Evolutionary conservation across 192 early-diverging fungal species (phyloP), one percentile per base, ranked within the genome.

Genomic region (Cladochytrium replicatum): DNA sequence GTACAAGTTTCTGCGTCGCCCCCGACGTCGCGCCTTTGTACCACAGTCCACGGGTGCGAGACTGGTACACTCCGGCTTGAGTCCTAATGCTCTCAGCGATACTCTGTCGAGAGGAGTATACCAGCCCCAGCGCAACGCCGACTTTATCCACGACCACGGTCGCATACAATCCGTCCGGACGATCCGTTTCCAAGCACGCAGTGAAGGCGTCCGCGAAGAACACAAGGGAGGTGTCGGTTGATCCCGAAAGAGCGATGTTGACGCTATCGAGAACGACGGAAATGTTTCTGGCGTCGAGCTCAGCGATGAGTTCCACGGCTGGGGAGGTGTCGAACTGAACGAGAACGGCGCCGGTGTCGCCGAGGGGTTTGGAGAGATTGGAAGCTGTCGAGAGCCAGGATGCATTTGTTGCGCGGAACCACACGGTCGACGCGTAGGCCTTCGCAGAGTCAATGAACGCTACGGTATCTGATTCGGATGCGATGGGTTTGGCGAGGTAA

Each of bases 11-110:
- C 64, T 99, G 96, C n/a, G 85, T 87, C 2, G 96, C 85, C 26
- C 92, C 93, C 0, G 93, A 97, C 0, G 96, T 89, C 32, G 80
- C 68, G 6, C 96, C 96, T 66, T 99, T 99, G 63, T 88, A 80
- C 96, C 96, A 99, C 8, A 99, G 71, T 15, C 91, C 91, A 34
- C 90, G 75, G 8, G 54, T 64, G 39, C 96, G 74, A 28, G 86
- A 89, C 63, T 89, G 85, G 72, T 96, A 99, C 7, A 96, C 90
- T n/a, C 96, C 96, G 39, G 77, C 63, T 2, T 80, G 74, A 0
- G 78, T 79, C 22, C 69, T 68, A 40, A 99, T 61, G 0, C 92
- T 79, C 44, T 93, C 89, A 2, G 74, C 63, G 21, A 99, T 68
- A 54, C 88, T 92, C 47, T 85, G 73, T 1, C 55, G 50, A n/a